These are phyloP conservation scores for Mortierella alpina DNA, from an alignment of 192 early-diverging fungal genomes.

Conservation along the genomic window DNA sequence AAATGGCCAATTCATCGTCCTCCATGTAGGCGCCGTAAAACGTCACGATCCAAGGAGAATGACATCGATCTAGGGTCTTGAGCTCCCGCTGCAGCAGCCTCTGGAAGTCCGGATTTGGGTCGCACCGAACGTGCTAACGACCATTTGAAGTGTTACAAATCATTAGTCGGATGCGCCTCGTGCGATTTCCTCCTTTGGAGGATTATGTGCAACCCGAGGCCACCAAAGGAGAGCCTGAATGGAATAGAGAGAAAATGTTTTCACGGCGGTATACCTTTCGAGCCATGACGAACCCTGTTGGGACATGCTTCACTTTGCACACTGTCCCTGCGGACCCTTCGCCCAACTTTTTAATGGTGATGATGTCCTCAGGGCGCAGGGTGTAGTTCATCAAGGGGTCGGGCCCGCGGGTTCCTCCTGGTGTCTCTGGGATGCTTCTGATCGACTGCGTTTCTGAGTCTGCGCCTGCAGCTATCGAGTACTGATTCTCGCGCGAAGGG, in stretches of 20 bases:
- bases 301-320: conserved; percentile 82
- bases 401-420: conserved; percentile 36
- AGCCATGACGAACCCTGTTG: conserved; percentile 87
- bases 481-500: conserved; percentile 32
- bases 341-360: conserved; percentile 82
- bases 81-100: conserved; percentile 93
- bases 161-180: not conserved
- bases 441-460: conserved; percentile 27
- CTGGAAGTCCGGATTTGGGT: conserved; percentile 70
- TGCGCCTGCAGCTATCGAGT: conserved; percentile 15
- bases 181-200: not conserved
- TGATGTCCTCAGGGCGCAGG: conserved; percentile 76
- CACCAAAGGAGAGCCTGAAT: not conserved
- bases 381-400: conserved; percentile 46
- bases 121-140: conserved; percentile 47
- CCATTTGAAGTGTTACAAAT: not conserved
- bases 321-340: conserved; percentile 93
- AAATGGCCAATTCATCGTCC: conserved; percentile 88
- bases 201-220: not conserved
- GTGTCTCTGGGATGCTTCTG: conserved; percentile 46
- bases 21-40: conserved; percentile 94
- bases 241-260: not conserved
- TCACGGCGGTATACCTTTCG: conserved; percentile 76
- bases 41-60: conserved; percentile 92
- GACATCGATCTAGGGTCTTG: conserved; percentile 87